A percentile compares a stretch with the other conserved stretches of the same genome.
phyloP scores from a whole-genome alignment of 179 eudicot species.

The Patellifolia procumbens region DNA sequence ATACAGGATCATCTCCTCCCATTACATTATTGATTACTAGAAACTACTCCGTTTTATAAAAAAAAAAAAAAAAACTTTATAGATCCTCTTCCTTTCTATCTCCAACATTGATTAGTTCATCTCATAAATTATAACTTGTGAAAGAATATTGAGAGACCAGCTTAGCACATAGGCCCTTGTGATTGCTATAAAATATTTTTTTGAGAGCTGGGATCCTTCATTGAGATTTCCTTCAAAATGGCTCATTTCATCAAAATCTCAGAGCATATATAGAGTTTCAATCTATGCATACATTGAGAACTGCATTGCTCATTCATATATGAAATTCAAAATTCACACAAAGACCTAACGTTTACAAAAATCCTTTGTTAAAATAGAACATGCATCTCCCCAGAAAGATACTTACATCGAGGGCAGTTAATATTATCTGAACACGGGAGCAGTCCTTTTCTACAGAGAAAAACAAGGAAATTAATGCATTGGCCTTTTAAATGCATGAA shows the following conservation, averaged over 20 bases:
- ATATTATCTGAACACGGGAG: conserved; percentile 56
- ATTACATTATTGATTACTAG: not conserved
- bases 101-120: not conserved
- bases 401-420: conserved; percentile 52
- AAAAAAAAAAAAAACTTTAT: not conserved
- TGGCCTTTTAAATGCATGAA: conserved; percentile 23
- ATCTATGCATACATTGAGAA: not conserved
- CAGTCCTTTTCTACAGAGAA: conserved; percentile 45
- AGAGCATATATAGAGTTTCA: not conserved
- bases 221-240: not conserved
- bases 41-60: not conserved
- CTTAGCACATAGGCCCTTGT: not conserved
- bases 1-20: not conserved
- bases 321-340: not conserved
- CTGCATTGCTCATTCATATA: not conserved
- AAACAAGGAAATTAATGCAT: conserved; percentile 13
- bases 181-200: too few relatives aligned
- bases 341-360: not conserved
- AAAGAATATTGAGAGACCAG: too few relatives aligned
- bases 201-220: too few relatives aligned
- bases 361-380: too few relatives aligned
- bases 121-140: too few relatives aligned
- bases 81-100: not conserved
- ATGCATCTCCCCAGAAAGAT: not conserved
- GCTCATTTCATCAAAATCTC: not conserved